Evolutionary conservation across 805 yeast genomes (phyloP).

Genomic region (Starmerella floris): DNA sequence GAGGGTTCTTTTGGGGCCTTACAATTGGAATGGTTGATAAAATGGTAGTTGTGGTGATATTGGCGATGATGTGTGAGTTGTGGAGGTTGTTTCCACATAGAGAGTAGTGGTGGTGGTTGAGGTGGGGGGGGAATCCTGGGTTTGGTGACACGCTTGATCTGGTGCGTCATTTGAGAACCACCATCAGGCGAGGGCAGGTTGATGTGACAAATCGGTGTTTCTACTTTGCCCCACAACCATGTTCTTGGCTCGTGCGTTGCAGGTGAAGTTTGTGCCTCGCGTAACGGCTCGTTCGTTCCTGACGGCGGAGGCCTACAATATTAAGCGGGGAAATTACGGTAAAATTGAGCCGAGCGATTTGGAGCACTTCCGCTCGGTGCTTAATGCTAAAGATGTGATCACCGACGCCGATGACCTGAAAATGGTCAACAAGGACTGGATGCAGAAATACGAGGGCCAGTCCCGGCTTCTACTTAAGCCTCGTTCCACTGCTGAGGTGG

Average conservation of each 20-base stretch:
- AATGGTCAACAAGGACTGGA: conserved; percentile 78
- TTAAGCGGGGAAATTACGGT: conserved; percentile 39
- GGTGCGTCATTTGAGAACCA: too few relatives aligned
- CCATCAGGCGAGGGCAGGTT: too few relatives aligned
- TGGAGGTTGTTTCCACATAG: too few relatives aligned
- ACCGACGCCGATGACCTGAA: conserved; percentile 51
- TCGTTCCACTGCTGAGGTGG: conserved; percentile 59
- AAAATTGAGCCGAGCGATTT: conserved; percentile 45
- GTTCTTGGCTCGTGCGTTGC: not conserved
- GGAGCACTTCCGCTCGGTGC: conserved; percentile 43
- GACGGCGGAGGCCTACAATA: conserved; percentile 57
- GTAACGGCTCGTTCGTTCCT: conserved; percentile 22
- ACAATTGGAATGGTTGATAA: too few relatives aligned
- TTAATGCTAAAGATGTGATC: conserved; percentile 29
- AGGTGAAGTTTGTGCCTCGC: not conserved
- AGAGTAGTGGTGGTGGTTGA: too few relatives aligned
- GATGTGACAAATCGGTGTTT: not conserved
- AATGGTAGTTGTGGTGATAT: too few relatives aligned
- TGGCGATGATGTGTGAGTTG: too few relatives aligned
- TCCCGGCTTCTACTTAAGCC: conserved; percentile 70
- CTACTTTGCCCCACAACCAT: not conserved
- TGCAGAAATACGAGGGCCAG: conserved; percentile 83
- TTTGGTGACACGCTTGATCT: too few relatives aligned
- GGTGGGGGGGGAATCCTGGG: too few relatives aligned
- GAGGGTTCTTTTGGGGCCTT: too few relatives aligned